A percentile compares a stretch with the other conserved stretches of the same genome.
Conservation (phyloP, 306 rosid species). For the Cucumis sativus region Cucumber_9930_V3 NC_026659.2:1631001-1631500, state of each 20-base stretch:
- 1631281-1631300: neutral
- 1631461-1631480: neutral
- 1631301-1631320: neutral
- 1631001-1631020: neutral
- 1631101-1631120: slow-evolving; percentile 81
- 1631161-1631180: slow-evolving; percentile 57
- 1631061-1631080: slow-evolving; percentile 81
- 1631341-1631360: slow-evolving; percentile 3
- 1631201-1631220: neutral
- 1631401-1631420: neutral
- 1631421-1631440: neutral
- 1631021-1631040: slow-evolving; percentile 1
- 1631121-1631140: slow-evolving; percentile 75
- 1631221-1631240: neutral
- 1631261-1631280: neutral
- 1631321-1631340: neutral
- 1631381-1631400: neutral
- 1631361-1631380: neutral
- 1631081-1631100: slow-evolving; percentile 93
- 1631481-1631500: neutral
- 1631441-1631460: neutral
- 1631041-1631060: neutral
- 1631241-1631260: neutral
- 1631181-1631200: slow-evolving; percentile 61
- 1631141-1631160: slow-evolving; percentile 87